These are phyloP conservation scores for Myxozyma geophila DNA, from an alignment of 805 yeast genomes.

Conservation along the genomic window DNA sequence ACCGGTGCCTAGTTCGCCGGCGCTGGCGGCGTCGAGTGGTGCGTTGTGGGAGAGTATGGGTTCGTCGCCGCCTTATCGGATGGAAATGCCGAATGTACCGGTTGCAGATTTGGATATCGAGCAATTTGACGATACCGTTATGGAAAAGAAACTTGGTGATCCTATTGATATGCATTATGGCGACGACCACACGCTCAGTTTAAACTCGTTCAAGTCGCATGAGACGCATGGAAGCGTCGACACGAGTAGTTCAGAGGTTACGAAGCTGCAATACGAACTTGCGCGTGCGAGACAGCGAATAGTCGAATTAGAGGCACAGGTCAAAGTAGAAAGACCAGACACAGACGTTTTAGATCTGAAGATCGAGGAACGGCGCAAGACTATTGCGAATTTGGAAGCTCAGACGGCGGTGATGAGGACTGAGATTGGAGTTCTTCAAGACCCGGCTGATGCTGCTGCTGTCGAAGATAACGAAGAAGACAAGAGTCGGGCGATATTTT, in stretches of 20 bases:
- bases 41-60: background rate
- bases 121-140: background rate
- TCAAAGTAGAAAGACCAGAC: constrained; percentile 5
- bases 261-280: constrained; percentile 19
- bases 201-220: background rate
- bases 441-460: constrained; percentile 18
- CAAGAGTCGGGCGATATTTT: constrained; percentile 46
- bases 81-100: constrained; percentile 9
- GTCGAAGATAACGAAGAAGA: too few relatives aligned
- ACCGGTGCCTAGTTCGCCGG: background rate
- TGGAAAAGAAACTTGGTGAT: background rate
- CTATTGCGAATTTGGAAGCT: constrained; percentile 48
- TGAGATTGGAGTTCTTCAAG: constrained; percentile 52
- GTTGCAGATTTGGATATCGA: background rate
- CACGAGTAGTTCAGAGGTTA: background rate
- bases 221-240: background rate
- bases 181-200: too few relatives aligned
- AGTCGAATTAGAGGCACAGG: constrained; percentile 29
- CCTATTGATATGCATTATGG: constrained; percentile 2
- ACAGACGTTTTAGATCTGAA: constrained; percentile 11
- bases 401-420: constrained; percentile 42
- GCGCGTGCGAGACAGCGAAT: constrained; percentile 24
- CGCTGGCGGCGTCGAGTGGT: background rate
- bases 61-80: constrained; percentile 18
- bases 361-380: constrained; percentile 40